Percentiles rank a stretch among this genome's conserved stretches.
Evolutionary conservation across 305 asterid genomes (phyloP).

Genomic region (Fraxinus angustifolia): DNA sequence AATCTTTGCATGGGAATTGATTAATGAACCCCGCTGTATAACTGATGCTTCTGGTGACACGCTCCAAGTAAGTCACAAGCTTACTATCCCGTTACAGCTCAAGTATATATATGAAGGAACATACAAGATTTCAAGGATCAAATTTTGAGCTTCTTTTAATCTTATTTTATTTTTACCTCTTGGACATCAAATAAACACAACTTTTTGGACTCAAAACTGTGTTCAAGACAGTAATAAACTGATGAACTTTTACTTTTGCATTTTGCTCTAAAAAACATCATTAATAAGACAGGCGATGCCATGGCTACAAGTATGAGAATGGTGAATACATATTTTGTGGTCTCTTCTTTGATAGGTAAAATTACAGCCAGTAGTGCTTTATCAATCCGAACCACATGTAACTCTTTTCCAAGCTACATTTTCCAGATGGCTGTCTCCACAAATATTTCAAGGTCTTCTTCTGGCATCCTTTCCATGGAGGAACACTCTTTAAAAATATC

Average conservation of each 20-base stretch:
- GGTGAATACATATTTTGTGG: not conserved
- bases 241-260: not conserved
- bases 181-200: not conserved
- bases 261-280: not conserved
- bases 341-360: not conserved
- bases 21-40: conserved; percentile 69
- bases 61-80: conserved; percentile 63
- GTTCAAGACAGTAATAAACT: not conserved
- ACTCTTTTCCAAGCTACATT: not conserved
- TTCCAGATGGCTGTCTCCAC: not conserved
- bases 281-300: not conserved
- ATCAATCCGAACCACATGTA: not conserved
- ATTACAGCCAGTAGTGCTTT: not conserved
- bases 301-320: not conserved
- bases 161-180: not conserved
- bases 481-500: not conserved
- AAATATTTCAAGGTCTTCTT: not conserved
- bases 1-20: conserved; percentile 53
- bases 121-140: not conserved
- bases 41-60: conserved; percentile 95
- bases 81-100: conserved; percentile 6
- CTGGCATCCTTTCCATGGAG: not conserved
- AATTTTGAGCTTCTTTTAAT: conserved; percentile 1
- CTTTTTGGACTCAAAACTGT: not conserved
- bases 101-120: not conserved